Evolutionary conservation across 1,139 yeast species (phyloP).

Genomic region (Yamadazyma mexicana): DNA sequence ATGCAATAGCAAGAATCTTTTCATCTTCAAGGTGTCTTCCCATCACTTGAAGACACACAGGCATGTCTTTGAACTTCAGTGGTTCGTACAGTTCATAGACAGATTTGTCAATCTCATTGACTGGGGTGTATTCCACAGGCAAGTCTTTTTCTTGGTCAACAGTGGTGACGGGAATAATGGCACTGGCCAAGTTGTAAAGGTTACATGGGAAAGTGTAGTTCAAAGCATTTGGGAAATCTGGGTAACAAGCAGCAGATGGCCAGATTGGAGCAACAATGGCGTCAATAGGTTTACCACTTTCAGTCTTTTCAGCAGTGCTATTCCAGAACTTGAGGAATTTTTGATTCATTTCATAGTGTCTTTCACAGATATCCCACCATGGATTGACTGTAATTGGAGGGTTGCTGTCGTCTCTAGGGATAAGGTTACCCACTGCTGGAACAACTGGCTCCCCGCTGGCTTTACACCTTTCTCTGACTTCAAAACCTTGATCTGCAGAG

Average conservation of each 20-base stretch:
- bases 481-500: not conserved
- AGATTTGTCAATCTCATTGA: conserved; percentile 22
- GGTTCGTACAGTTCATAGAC: conserved; percentile 46
- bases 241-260: conserved; percentile 24
- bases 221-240: conserved; percentile 15
- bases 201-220: conserved; percentile 55
- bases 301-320: conserved; percentile 19
- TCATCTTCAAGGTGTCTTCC: conserved; percentile 58
- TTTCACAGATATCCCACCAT: conserved; percentile 32
- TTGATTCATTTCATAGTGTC: conserved; percentile 27
- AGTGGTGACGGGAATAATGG: conserved; percentile 51
- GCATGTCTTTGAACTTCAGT: conserved; percentile 51
- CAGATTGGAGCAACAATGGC: conserved; percentile 34
- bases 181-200: conserved; percentile 53
- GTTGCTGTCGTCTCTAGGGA: conserved; percentile 2
- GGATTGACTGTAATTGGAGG: conserved; percentile 21
- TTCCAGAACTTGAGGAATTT: conserved; percentile 31
- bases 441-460: conserved; percentile 1
- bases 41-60: conserved; percentile 61
- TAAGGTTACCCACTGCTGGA: not conserved
- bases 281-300: conserved; percentile 30
- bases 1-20: conserved; percentile 27
- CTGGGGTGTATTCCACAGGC: conserved; percentile 20
- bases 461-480: not conserved
- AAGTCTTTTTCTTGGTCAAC: conserved; percentile 41